Base-by-base conservation (phyloP, 108 stramenopile species). In the Cylindrotheca closterium region DNA sequence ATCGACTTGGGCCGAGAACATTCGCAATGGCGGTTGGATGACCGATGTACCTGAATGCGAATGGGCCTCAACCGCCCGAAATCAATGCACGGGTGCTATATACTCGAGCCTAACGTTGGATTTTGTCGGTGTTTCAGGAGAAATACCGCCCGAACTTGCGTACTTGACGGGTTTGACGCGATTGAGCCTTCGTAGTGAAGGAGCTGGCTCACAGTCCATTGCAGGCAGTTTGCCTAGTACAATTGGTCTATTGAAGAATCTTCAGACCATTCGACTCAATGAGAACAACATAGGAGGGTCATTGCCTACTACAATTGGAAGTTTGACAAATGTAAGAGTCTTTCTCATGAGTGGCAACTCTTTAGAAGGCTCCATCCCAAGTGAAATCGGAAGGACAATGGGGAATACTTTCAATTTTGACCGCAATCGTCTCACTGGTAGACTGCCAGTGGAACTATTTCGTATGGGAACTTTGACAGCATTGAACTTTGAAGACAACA, bases 401-500 rank as follows among this genome's bases (percentile, higher is more conserved):
- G 17, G 52, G 37, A 51, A 51, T 19, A 51, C 21, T n/a, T 22
- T 22, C 51, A 23, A 51, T 19, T 51, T 51, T n/a, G 51, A 51
- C 48, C 7, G 51, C 4, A 23, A n/a, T n/a, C 7, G n/a, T n/a
- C 7, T 23, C 18, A 17, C 22, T 23, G 51, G n/a, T 5, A n/a
- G n/a, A 7, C 22, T n/a, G 51, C 22, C 22, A 17, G 19, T 17
- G 7, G 51, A 51, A 51, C n/a, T 22, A n/a, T 23, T n/a, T 51
- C 5, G 18, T n/a, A n/a, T 75, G 32, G 29, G 61, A 27, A 76
- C 65, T 12, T 51, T 76, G 61, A 63, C 60, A 23, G 60, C 72
- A n/a, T 60, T 82, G 25, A 26, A 63, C 10, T 59, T 82, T 66
- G 62, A 71, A 45, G 47, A 69, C 45, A 82, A 82, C 50, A 42